A percentile compares a stretch with the other conserved stretches of the same genome.
phyloP scores from a whole-genome alignment of 1,284 basidiomycete genomes.

The Ustilago loliicola region DNA sequence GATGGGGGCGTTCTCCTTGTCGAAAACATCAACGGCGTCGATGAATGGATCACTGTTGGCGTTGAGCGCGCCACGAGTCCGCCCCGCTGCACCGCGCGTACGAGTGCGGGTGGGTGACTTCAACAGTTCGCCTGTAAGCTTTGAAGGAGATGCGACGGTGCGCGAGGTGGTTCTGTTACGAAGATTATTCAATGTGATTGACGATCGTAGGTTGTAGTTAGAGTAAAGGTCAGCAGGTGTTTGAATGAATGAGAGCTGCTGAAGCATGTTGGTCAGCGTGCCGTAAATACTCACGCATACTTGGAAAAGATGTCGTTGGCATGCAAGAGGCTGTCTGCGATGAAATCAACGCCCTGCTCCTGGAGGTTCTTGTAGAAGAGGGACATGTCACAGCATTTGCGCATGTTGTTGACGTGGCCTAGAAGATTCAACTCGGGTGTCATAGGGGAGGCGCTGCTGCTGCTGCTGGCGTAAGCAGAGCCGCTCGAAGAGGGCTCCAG shows the following conservation, averaged over 20 bases:
- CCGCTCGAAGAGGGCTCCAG: constrained; percentile 17
- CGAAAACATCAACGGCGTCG: constrained; percentile 27
- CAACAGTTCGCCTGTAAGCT: constrained; percentile 58
- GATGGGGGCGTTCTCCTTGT: constrained; percentile 48
- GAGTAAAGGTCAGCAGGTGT: background rate
- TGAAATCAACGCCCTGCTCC: constrained; percentile 45
- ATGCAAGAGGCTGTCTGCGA: constrained; percentile 47
- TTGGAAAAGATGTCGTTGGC: constrained; percentile 53
- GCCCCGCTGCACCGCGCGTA: constrained; percentile 19
- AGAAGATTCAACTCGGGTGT: constrained; percentile 45
- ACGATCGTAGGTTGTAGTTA: too few relatives aligned
- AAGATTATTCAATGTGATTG: background rate
- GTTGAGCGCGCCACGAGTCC: constrained; percentile 20
- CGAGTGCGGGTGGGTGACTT: constrained; percentile 56
- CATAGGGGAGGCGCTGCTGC: constrained; percentile 21
- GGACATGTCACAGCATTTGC: constrained; percentile 56
- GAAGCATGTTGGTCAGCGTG: background rate
- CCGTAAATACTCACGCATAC: constrained; percentile 40
- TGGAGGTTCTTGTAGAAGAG: constrained; percentile 41
- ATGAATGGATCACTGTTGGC: constrained; percentile 20
- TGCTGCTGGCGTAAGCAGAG: constrained; percentile 32
- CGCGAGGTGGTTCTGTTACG: constrained; percentile 41
- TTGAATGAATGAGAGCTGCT: background rate
- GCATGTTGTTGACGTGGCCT: constrained; percentile 53
- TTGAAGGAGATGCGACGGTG: constrained; percentile 41